Conservation (phyloP, 2,329 filamentous ascomycete species). For the Penicillium sp. region DNA sequence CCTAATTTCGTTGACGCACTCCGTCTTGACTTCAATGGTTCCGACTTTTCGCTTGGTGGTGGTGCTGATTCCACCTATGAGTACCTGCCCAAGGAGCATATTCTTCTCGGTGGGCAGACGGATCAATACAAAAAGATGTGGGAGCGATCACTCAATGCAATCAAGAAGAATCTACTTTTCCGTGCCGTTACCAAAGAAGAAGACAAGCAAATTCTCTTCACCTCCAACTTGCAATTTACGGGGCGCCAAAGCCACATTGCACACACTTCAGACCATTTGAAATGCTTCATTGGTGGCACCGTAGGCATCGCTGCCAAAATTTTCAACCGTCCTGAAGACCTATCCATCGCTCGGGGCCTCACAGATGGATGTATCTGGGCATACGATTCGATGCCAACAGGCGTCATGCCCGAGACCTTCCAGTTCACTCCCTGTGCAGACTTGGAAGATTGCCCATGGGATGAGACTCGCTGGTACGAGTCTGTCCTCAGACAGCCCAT, state of each 20-base stretch:
- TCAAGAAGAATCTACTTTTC: slow-evolving; percentile 45
- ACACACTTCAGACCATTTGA: slow-evolving; percentile 57
- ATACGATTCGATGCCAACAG: slow-evolving; percentile 57
- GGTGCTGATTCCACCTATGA: slow-evolving; percentile 53
- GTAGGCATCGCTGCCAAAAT: slow-evolving; percentile 60
- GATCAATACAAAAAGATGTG: slow-evolving; percentile 48
- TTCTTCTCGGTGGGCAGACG: slow-evolving; percentile 44
- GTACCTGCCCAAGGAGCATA: slow-evolving; percentile 52
- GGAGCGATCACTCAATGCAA: slow-evolving; percentile 37
- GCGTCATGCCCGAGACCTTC: slow-evolving; percentile 63
- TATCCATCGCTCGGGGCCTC: slow-evolving; percentile 57
- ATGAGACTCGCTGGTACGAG: slow-evolving; percentile 47
- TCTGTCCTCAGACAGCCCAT: slow-evolving; percentile 25
- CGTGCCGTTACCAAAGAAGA: slow-evolving; percentile 44
- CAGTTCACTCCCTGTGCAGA: slow-evolving; percentile 52
- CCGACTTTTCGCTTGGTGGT: slow-evolving; percentile 45
- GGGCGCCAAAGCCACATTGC: slow-evolving; percentile 21
- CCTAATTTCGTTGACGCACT: slow-evolving; percentile 68
- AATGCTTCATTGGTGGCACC: slow-evolving; percentile 63
- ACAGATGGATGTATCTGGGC: slow-evolving; percentile 64
- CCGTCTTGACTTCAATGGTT: slow-evolving; percentile 29
- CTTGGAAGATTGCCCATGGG: slow-evolving; percentile 51
- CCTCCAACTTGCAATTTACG: slow-evolving; percentile 30
- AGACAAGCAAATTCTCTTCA: slow-evolving; percentile 41
- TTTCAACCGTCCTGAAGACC: slow-evolving; percentile 55